These are phyloP conservation scores for Furcasterigmium sp. DNA, from an alignment of 2,329 filamentous ascomycete species.

Conservation along the genomic window DNA sequence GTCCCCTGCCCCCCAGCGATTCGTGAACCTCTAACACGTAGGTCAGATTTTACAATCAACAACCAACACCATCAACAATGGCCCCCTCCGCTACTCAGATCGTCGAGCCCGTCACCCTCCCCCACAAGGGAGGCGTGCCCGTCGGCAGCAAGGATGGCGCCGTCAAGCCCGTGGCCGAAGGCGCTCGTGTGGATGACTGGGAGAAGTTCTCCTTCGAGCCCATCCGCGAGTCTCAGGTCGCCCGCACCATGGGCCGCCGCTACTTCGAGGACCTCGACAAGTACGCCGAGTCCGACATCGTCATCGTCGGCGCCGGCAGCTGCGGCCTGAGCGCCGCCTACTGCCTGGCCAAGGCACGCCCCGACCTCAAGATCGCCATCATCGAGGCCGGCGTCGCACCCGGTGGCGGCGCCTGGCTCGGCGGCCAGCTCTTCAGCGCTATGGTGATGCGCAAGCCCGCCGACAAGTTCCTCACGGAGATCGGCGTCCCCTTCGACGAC, in stretches of 20 bases:
- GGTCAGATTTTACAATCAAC: neutral
- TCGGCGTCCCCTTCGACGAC: slow-evolving; percentile 82
- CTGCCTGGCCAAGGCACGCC: slow-evolving; percentile 74
- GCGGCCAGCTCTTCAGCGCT: slow-evolving; percentile 88
- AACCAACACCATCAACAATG: slow-evolving; percentile 49
- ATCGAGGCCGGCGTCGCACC: slow-evolving; percentile 84
- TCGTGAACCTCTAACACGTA: neutral
- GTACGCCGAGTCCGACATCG: slow-evolving; percentile 89
- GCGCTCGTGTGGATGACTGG: slow-evolving; percentile 72
- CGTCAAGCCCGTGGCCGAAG: slow-evolving; percentile 43
- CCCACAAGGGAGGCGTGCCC: slow-evolving; percentile 38
- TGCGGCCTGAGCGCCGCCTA: slow-evolving; percentile 85
- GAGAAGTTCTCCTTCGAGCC: slow-evolving; percentile 75
- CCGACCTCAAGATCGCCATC: slow-evolving; percentile 87
- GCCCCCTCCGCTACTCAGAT: slow-evolving; percentile 54
- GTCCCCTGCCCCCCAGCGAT: slow-evolving; percentile 23
- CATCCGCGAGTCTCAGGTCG: slow-evolving; percentile 89
- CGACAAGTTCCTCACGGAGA: slow-evolving; percentile 73
- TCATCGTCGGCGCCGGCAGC: slow-evolving; percentile 86
- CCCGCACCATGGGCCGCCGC: slow-evolving; percentile 85
- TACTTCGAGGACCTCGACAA: slow-evolving; percentile 88
- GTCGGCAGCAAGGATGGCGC: slow-evolving; percentile 11
- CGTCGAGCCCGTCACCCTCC: slow-evolving; percentile 49
- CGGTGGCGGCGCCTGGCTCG: slow-evolving; percentile 86
- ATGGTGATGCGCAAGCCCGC: slow-evolving; percentile 96